Evolutionary conservation across 106 monocot species (phyloP).

Genomic region (Phalaenopsis aphrodite): DNA sequence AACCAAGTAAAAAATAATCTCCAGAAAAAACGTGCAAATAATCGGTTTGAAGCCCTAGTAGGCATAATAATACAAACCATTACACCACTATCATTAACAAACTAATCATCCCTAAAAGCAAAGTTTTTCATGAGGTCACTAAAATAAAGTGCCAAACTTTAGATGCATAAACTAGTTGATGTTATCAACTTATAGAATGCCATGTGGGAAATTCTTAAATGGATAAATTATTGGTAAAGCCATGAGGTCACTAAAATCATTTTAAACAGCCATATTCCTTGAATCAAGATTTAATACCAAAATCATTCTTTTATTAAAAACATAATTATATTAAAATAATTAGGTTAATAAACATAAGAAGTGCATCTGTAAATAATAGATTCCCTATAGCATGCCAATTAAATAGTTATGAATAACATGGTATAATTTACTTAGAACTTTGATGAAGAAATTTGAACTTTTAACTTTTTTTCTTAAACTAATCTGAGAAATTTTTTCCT

Average conservation of each 20-base stretch:
- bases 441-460: background rate
- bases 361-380: background rate
- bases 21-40: background rate
- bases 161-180: background rate
- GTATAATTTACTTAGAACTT: background rate
- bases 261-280: background rate
- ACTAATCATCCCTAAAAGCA: background rate
- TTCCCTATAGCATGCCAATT: background rate
- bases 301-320: background rate
- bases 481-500: background rate
- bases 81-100: background rate
- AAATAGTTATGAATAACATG: background rate
- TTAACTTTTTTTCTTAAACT: background rate
- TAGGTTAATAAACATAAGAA: background rate
- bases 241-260: background rate
- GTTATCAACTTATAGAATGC: background rate
- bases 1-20: background rate
- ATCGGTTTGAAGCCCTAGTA: background rate
- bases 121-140: background rate
- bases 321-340: background rate
- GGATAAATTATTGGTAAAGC: background rate
- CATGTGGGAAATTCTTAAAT: background rate
- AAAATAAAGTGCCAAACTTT: background rate
- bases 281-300: background rate
- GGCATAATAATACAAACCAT: background rate